phyloP scores from a whole-genome alignment of 805 yeast species.

The Cyberlindnera maclurae region DNA sequence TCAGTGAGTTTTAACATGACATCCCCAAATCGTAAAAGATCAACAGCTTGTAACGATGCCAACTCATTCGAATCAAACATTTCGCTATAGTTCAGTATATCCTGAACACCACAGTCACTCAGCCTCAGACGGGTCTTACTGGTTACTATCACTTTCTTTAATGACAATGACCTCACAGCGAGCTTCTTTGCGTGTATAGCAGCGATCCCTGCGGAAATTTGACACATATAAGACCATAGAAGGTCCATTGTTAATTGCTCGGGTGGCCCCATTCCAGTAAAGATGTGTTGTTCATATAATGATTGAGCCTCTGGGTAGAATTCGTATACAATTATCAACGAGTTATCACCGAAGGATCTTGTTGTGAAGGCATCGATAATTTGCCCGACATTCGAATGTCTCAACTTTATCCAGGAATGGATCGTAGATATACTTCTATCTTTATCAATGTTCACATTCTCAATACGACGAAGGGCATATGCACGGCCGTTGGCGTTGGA shows the following conservation, averaged over 20 bases:
- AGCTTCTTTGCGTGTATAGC: slow-evolving; percentile 60
- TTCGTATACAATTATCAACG: slow-evolving; percentile 75
- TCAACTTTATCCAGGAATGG: slow-evolving; percentile 58
- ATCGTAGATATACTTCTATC: slow-evolving; percentile 55
- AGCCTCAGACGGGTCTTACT: slow-evolving; percentile 65
- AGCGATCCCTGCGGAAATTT: slow-evolving; percentile 63
- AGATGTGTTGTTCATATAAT: slow-evolving; percentile 59
- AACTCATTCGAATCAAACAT: slow-evolving; percentile 13
- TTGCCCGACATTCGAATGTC: slow-evolving; percentile 53
- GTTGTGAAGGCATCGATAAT: slow-evolving; percentile 81
- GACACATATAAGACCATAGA: slow-evolving; percentile 73
- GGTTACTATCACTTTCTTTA: slow-evolving; percentile 67
- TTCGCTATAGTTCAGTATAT: slow-evolving; percentile 45
- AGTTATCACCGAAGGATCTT: slow-evolving; percentile 74
- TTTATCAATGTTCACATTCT: slow-evolving; percentile 45
- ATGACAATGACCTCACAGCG: slow-evolving; percentile 54
- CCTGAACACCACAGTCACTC: slow-evolving; percentile 64
- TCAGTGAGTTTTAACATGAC: slow-evolving; percentile 44
- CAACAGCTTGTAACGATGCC: slow-evolving; percentile 40
- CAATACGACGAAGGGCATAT: slow-evolving; percentile 71
- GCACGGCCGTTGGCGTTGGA: slow-evolving; percentile 73
- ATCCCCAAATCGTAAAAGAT: slow-evolving; percentile 51
- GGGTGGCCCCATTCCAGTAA: slow-evolving; percentile 32
- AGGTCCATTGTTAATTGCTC: slow-evolving; percentile 53
- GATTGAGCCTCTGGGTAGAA: slow-evolving; percentile 75